Evolutionary conservation across 2,329 filamentous ascomycete genomes (phyloP).

Genomic region (Diaporthe humulicola): DNA sequence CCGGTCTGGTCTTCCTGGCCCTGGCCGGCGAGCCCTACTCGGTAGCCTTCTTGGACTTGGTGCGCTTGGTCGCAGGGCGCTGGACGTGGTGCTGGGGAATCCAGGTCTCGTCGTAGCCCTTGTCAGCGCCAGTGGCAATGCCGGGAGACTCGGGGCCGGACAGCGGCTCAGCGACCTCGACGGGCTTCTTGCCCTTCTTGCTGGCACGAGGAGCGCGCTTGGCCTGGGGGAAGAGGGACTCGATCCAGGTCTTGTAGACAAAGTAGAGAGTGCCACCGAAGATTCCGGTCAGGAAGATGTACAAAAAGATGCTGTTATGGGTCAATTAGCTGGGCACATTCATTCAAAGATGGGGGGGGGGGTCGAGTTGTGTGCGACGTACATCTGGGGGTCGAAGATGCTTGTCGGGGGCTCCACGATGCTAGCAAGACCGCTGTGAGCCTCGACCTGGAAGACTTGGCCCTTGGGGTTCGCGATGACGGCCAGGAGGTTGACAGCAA

Average conservation of each 20-base stretch:
- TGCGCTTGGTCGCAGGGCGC: slow-evolving; percentile 79
- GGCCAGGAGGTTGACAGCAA: slow-evolving; percentile 82
- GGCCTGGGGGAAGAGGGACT: slow-evolving; percentile 93
- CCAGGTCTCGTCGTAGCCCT: slow-evolving; percentile 92
- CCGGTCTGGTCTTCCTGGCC: background rate
- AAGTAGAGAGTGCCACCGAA: slow-evolving; percentile 91
- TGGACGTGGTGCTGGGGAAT: slow-evolving; percentile 92
- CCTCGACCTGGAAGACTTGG: slow-evolving; percentile 80
- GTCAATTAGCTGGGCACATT: background rate
- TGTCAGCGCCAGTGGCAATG: slow-evolving; percentile 75
- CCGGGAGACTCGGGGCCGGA: slow-evolving; percentile 79
- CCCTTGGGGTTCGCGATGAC: slow-evolving; percentile 78
- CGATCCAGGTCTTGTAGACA: slow-evolving; percentile 98
- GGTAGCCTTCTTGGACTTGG: slow-evolving; percentile 62
- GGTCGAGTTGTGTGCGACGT: slow-evolving; percentile 53
- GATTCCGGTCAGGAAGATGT: slow-evolving; percentile 85
- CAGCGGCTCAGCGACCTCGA: slow-evolving; percentile 70
- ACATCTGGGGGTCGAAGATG: slow-evolving; percentile 97
- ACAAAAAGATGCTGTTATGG: slow-evolving; percentile 87
- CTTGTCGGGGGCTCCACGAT: slow-evolving; percentile 92
- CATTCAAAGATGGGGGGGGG: slow-evolving; percentile 13
- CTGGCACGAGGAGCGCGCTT: slow-evolving; percentile 72
- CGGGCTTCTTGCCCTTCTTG: slow-evolving; percentile 76
- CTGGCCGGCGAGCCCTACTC: slow-evolving; percentile 45
- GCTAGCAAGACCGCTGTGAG: slow-evolving; percentile 85